Base-by-base conservation (phyloP, 208 protist genomes). In the Jaenimonas drosophilae region DNA sequence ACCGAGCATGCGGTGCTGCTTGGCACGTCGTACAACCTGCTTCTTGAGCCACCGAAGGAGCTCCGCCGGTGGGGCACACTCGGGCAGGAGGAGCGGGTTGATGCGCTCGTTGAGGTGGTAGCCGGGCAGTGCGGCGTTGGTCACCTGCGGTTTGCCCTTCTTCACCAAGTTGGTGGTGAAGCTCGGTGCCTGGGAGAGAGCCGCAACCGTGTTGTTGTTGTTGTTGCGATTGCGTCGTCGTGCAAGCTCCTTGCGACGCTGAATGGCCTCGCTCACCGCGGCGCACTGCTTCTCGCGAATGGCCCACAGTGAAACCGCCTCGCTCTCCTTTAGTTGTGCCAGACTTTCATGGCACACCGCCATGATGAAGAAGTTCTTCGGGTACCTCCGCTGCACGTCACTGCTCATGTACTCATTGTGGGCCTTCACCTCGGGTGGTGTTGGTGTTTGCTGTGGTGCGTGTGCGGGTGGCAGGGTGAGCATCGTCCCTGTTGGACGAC, bases 21-120 rank as follows among this genome's bases (percentile, higher is more conserved):
- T n/a, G n/a, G n/a, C n/a, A n/a, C n/a, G n/a, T n/a, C n/a, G n/a
- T n/a, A n/a, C n/a, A n/a, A 42, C 37, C 19, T 25, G 42, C 41
- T 28, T 21, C 28, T 49, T 31, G 3, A 58, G 38, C 59, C 59
- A 65, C 30, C 9, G n/a, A 2, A 65, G 49, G 26, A 57, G 33
- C 40, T 65, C 30, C 28, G 23, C 20, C 26, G 59, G 21, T 17
- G 37, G 31, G n/a, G 51, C 44, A 2, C 25, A 3, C 19, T 48
- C 43, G n/a, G 49, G 31, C 19, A 55, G 17, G 19, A 58, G 17
- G 14, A 65, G 50, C 2, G 51, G 50, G 43, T 59, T 65, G 0
- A 51, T 31, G 23, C 19, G 12, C 27, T 65, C 59, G 19, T 65
- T 65, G 21, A 65, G 44, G 25, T 65, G 59, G 25, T 58, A 65